Conservation (phyloP, 2,329 filamentous ascomycete species). For the Cladophialophora exuberans region DNA sequence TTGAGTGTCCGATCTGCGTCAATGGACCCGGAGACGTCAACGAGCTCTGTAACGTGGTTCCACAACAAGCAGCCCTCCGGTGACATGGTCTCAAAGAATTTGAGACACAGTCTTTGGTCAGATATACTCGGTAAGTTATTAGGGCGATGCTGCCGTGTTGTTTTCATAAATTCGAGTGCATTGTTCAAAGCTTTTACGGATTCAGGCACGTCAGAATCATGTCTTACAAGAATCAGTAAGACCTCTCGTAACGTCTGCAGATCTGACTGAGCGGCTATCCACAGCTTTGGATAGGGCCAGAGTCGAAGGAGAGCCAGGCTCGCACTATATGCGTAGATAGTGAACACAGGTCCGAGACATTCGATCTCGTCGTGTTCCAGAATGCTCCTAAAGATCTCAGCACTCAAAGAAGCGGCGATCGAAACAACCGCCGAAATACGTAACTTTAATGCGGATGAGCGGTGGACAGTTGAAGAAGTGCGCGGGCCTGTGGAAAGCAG, state of each 20-base stretch:
- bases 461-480: not conserved
- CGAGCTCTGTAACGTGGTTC: slow-evolving; percentile 2
- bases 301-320: slow-evolving; percentile 4
- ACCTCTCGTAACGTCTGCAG: slow-evolving; percentile 3
- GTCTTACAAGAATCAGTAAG: slow-evolving; percentile 1
- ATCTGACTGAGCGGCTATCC: slow-evolving; percentile 3
- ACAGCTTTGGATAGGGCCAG: slow-evolving; percentile 4
- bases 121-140: not conserved
- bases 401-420: slow-evolving; percentile 4
- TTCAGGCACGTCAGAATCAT: not conserved
- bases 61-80: slow-evolving; percentile 3
- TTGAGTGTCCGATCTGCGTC: slow-evolving; percentile 2
- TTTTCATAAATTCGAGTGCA: not conserved
- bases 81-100: slow-evolving; percentile 5
- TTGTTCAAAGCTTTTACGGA: slow-evolving; percentile 1
- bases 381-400: not conserved
- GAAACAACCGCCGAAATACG: not conserved
- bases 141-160: slow-evolving; percentile 5
- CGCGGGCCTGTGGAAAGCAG: not conserved
- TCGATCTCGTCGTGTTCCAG: slow-evolving; percentile 7
- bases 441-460: not conserved
- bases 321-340: slow-evolving; percentile 2
- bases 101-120: not conserved
- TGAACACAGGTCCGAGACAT: slow-evolving; percentile 5
- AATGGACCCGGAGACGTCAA: not conserved